Percentiles rank a stretch among this genome's conserved stretches.
phyloP scores from a whole-genome alignment of 805 yeast species.

The Pichia kluyveri region DNA sequence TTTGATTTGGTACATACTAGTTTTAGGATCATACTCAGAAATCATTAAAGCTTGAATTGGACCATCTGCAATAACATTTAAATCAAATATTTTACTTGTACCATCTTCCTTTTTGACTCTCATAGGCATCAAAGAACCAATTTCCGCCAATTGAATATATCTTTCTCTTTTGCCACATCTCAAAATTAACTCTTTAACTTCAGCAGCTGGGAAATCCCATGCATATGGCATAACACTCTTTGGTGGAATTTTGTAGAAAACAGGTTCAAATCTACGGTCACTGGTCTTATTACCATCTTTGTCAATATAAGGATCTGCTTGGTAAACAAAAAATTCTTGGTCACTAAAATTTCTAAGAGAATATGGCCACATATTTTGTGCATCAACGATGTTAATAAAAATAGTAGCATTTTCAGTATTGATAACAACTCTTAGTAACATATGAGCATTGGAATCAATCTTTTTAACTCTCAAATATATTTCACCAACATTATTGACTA shows the following conservation, averaged over 20 bases:
- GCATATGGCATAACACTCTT: slow-evolving; percentile 96
- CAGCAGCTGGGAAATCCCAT: slow-evolving; percentile 94
- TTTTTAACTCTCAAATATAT: slow-evolving; percentile 61
- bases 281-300: slow-evolving; percentile 55
- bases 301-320: slow-evolving; percentile 63
- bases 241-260: slow-evolving; percentile 75
- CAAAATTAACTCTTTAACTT: slow-evolving; percentile 68
- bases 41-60: slow-evolving; percentile 85
- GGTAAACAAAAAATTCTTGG: slow-evolving; percentile 78
- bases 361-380: slow-evolving; percentile 82
- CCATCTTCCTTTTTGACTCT: slow-evolving; percentile 30
- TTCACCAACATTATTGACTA: slow-evolving; percentile 77
- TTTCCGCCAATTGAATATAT: slow-evolving; percentile 79
- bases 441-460: slow-evolving; percentile 51
- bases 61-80: slow-evolving; percentile 94
- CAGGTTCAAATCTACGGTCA: slow-evolving; percentile 60
- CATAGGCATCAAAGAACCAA: slow-evolving; percentile 86
- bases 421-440: slow-evolving; percentile 62
- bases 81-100: slow-evolving; percentile 51
- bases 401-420: slow-evolving; percentile 75
- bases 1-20: slow-evolving; percentile 60
- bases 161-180: slow-evolving; percentile 68
- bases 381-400: slow-evolving; percentile 65
- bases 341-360: slow-evolving; percentile 87
- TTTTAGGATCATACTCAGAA: slow-evolving; percentile 69